These are phyloP conservation scores for Codiaeum variegatum DNA, from an alignment of 441 rosid genomes.

Conservation along the genomic window DNA sequence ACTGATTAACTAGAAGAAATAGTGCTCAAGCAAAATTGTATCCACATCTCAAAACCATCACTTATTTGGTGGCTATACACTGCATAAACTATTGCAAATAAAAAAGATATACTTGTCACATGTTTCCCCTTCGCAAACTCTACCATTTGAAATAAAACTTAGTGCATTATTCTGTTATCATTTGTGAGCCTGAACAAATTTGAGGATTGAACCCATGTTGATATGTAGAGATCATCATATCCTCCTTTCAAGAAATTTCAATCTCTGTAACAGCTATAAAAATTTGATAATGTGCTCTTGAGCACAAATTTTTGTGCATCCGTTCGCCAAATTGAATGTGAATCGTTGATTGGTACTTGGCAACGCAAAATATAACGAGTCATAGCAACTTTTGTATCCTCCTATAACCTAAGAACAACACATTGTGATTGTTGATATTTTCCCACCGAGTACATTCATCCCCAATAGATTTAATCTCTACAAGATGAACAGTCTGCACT, in stretches of 20 bases:
- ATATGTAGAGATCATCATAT: background rate
- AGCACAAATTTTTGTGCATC: background rate
- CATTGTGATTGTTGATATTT: background rate
- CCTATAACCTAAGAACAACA: background rate
- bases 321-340: background rate
- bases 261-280: background rate
- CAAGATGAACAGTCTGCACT: background rate
- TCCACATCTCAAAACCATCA: background rate
- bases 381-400: background rate
- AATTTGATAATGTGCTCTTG: background rate
- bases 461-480: background rate
- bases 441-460: background rate
- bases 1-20: background rate
- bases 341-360: background rate
- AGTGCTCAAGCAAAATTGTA: background rate
- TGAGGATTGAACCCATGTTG: background rate
- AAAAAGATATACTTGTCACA: background rate
- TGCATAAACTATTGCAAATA: background rate
- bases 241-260: background rate
- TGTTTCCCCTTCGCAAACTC: background rate
- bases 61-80: background rate
- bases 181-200: background rate
- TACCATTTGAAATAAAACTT: background rate
- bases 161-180: background rate
- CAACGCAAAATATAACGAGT: too few species aligned